Conservation (phyloP, 2,329 filamentous ascomycete genomes). For the Penicillium griseofulvum region DNA sequence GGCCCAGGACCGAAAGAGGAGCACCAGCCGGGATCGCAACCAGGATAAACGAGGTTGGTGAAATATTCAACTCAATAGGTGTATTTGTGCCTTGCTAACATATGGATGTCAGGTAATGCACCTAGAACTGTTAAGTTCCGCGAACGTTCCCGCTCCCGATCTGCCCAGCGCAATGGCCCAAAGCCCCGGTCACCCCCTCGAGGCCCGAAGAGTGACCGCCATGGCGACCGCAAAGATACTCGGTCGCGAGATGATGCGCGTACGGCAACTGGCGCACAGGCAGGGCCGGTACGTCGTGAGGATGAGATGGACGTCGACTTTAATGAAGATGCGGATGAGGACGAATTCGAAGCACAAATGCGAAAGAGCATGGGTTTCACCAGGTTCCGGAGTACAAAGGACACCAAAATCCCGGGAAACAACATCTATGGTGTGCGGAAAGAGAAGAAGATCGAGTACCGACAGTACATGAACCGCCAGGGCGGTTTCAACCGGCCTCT, state of each 20-base stretch:
- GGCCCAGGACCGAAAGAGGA: slow-evolving; percentile 41
- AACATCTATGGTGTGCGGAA: slow-evolving; percentile 77
- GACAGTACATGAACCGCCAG: slow-evolving; percentile 80
- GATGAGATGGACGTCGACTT: slow-evolving; percentile 42
- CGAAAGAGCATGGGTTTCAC: slow-evolving; percentile 86
- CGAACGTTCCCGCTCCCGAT: slow-evolving; percentile 37
- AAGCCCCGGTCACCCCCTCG: slow-evolving; percentile 37
- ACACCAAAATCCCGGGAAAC: slow-evolving; percentile 85
- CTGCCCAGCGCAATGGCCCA: slow-evolving; percentile 37
- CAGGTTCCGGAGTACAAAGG: slow-evolving; percentile 80
- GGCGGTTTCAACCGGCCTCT: slow-evolving; percentile 52
- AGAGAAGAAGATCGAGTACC: slow-evolving; percentile 91
- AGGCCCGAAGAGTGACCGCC: slow-evolving; percentile 33
- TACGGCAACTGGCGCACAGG: slow-evolving; percentile 25
- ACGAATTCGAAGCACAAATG: slow-evolving; percentile 72
- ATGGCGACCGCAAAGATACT: slow-evolving; percentile 33
- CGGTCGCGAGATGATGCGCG: slow-evolving; percentile 22
- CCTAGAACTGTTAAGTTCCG: slow-evolving; percentile 35
- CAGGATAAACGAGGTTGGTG: slow-evolving; percentile 41
- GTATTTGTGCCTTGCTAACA: neutral
- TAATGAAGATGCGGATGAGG: slow-evolving; percentile 53
- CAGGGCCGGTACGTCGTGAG: slow-evolving; percentile 23
- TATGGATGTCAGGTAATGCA: slow-evolving; percentile 23
- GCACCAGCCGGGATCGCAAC: slow-evolving; percentile 40
- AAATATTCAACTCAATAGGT: neutral